These are phyloP conservation scores for Pholiota conissans DNA, from an alignment of 768 basidiomycete species.

Conservation along the genomic window DNA sequence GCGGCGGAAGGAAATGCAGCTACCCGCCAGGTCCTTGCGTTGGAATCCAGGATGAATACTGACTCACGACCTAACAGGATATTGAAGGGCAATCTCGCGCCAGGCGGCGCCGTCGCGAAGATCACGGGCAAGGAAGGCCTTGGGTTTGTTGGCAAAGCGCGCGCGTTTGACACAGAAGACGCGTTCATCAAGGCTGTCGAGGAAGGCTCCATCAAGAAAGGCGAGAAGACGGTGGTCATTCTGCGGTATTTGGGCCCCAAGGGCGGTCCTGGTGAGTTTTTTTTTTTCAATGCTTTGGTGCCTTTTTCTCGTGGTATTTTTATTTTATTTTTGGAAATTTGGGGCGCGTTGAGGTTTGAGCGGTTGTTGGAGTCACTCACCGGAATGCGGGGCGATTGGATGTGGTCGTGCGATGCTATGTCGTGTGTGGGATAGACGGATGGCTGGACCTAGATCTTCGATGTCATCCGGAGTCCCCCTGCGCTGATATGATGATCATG, in stretches of 20 bases:
- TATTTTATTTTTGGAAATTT: no score
- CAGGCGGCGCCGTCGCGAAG: constrained; percentile 95
- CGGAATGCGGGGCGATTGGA: no score
- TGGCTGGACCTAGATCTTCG: not conserved
- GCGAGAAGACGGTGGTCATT: constrained; percentile 96
- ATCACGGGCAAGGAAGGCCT: constrained; percentile 96
- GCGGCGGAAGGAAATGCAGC: no score
- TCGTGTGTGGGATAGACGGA: not conserved
- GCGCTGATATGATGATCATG: not conserved
- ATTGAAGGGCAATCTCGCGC: constrained; percentile 88
- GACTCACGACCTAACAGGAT: constrained; percentile 50
- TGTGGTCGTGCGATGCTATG: no score
- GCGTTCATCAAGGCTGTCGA: constrained; percentile 89
- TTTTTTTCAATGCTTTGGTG: constrained; percentile 1
- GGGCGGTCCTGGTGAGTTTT: constrained; percentile 84
- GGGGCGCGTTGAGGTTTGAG: not conserved
- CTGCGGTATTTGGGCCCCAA: constrained; percentile 95
- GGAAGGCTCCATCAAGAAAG: constrained; percentile 83
- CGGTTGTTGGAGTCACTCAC: no score
- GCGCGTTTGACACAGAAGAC: constrained; percentile 89
- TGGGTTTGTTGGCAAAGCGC: constrained; percentile 86
- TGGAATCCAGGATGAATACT: no score
- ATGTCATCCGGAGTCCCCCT: not conserved
- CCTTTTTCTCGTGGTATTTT: no score
- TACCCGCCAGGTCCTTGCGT: no score